Percentiles rank a stretch among this genome's conserved stretches.
Conservation (phyloP, 352 stramenopile genomes). For the Phytopythium cucurbitacearum region DNA sequence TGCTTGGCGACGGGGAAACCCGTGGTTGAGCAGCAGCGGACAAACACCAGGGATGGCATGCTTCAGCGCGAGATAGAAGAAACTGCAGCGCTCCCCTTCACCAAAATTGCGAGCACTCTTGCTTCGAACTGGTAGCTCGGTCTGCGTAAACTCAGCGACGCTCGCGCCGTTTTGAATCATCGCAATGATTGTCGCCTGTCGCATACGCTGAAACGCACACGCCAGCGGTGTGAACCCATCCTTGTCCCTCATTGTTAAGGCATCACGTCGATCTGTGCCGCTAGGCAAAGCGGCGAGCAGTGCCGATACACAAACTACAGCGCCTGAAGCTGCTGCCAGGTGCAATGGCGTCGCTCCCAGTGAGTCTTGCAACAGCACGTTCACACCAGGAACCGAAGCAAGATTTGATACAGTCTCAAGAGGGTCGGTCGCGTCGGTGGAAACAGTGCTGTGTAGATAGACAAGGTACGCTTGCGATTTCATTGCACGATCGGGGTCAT, state of each 20-base stretch:
- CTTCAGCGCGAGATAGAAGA: conserved; percentile 72
- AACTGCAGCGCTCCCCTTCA: conserved; percentile 23
- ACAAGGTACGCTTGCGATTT: conserved; percentile 26
- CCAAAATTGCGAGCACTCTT: conserved; percentile 20
- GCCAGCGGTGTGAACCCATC: conserved; percentile 52
- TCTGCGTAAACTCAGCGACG: too few species aligned
- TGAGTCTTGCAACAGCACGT: conserved; percentile 30
- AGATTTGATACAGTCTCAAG: conserved; percentile 76
- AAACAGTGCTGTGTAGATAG: conserved; percentile 25
- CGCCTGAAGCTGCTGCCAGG: conserved; percentile 58
- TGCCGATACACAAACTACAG: conserved; percentile 65
- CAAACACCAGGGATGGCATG: conserved; percentile 62
- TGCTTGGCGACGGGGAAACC: conserved; percentile 63
- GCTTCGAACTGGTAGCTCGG: too few species aligned
- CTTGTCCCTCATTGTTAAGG: conserved; percentile 32
- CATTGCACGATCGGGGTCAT: not conserved
- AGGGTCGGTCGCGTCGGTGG: conserved; percentile 40
- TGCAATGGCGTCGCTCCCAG: conserved; percentile 56
- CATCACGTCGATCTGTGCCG: conserved; percentile 11
- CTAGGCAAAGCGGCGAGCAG: conserved; percentile 30
- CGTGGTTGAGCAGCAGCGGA: conserved; percentile 62
- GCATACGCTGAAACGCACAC: conserved; percentile 42
- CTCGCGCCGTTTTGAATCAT: conserved; percentile 40
- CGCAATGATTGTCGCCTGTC: conserved; percentile 68
- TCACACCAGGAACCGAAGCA: conserved; percentile 34